Conservation (phyloP, 306 rosid genomes). For the Cucurbita pepo region DNA sequence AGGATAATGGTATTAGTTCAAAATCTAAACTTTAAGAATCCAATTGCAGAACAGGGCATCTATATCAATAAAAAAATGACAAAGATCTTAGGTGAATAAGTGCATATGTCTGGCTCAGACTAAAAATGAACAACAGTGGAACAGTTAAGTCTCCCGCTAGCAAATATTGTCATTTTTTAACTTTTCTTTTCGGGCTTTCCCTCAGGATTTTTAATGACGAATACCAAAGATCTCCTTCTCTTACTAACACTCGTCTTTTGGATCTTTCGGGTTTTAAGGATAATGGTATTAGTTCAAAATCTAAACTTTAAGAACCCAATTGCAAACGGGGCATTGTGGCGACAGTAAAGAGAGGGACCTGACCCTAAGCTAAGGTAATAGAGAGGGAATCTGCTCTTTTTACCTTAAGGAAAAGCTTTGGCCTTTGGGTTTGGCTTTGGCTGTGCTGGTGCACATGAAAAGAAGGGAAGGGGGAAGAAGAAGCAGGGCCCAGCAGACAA, state of each 20-base stretch:
- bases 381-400: neutral
- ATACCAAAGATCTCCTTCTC: neutral
- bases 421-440: neutral
- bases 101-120: too few relatives aligned
- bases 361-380: neutral
- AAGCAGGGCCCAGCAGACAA: conserved; percentile 2
- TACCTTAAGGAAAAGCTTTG: neutral
- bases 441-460: neutral
- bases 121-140: too few relatives aligned
- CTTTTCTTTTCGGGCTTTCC: too few relatives aligned
- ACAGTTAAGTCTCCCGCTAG: too few relatives aligned
- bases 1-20: too few relatives aligned
- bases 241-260: too few relatives aligned
- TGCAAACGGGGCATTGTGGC: neutral
- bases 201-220: too few relatives aligned
- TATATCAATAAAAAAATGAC: too few relatives aligned
- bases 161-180: too few relatives aligned
- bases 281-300: neutral
- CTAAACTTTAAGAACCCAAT: neutral
- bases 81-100: too few relatives aligned
- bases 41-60: too few relatives aligned
- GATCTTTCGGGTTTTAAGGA: neutral
- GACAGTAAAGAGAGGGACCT: neutral
- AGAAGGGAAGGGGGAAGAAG: neutral
- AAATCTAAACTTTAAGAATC: too few relatives aligned